Evolutionary conservation across 169 alveolate species (phyloP), one percentile per base, ranked within the genome.

Genomic region (Cryptosporidium felis): DNA sequence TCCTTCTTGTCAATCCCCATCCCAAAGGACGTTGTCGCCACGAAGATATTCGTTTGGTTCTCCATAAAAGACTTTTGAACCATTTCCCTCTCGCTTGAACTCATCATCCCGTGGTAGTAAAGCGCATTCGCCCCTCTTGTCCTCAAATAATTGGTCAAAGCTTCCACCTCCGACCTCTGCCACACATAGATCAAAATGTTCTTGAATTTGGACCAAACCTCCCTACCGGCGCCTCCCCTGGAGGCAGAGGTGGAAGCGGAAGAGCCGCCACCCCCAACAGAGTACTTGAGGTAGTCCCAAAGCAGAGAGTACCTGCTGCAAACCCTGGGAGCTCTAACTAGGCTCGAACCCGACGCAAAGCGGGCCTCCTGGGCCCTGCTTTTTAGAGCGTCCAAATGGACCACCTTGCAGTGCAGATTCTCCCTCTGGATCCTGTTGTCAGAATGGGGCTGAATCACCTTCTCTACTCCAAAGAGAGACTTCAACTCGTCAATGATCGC

Each of bases 1-100:
- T 95, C 96, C 9, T 92, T 79, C 65, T 95, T 95, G 89, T 95
- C 96, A 38, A 95, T 95, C 46, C 98, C 98, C 98, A 95, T 95
- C 12, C 96, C 95, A 82, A 95, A 95, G 3, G 97, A 96, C 30
- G 93, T 92, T 23, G 98, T 95, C 47, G 97, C 96, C 9, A 94
- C 96, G 23, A 95, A 89, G 34, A 94, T 92, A 38, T 92, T 63
- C 6, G 92, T 80, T 82, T 82, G 42, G 30, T 91, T 91, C n/a
- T 67, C 80, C 32, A 89, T 91, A 89, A 92, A 94, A 16, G 91
- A 63, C 16, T 91, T 80, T 46, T 94, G 90, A 49, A 94, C 90
- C 47, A 81, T 67, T 26, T 88, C 82, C 18, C 90, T 41, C 38
- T 81, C 90, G 28, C 2, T 81, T 10, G 38, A 36, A 42, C 85